Conservation (phyloP, 495 filamentous ascomycete genomes). For the Lineolata rhizophorae region DNA sequence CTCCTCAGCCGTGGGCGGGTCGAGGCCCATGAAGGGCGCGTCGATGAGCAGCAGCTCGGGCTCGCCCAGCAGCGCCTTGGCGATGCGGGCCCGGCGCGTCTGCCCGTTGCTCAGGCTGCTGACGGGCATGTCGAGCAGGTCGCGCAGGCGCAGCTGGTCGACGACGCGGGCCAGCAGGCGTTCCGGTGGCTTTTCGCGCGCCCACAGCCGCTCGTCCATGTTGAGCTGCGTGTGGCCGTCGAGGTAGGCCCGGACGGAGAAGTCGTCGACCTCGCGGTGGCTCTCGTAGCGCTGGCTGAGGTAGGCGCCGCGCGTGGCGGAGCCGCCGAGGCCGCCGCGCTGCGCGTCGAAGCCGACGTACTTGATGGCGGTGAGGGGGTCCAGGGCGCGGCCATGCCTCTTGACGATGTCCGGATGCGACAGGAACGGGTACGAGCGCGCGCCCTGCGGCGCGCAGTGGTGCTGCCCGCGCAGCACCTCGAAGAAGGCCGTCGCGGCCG, state of each 20-base stretch:
- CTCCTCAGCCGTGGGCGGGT: slow-evolving; percentile 50
- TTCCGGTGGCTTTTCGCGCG: slow-evolving; percentile 15
- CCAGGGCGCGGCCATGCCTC: slow-evolving; percentile 30
- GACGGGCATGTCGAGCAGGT: slow-evolving; percentile 55
- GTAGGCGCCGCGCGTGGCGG: slow-evolving; percentile 44
- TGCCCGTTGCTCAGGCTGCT: slow-evolving; percentile 86
- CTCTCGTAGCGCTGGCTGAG: slow-evolving; percentile 88
- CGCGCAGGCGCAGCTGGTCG: slow-evolving; percentile 36
- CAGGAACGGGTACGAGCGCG: slow-evolving; percentile 58
- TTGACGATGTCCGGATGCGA: slow-evolving; percentile 35
- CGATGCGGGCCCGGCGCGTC: slow-evolving; percentile 66
- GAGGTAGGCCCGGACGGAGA: slow-evolving; percentile 59
- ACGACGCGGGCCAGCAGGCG: slow-evolving; percentile 38
- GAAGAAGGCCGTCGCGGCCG: slow-evolving; percentile 55
- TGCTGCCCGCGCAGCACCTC: slow-evolving; percentile 52
- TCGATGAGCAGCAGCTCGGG: slow-evolving; percentile 75
- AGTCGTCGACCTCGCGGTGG: slow-evolving; percentile 64
- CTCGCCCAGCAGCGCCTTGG: slow-evolving; percentile 52
- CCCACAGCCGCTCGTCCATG: slow-evolving; percentile 15
- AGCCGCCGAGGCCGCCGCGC: slow-evolving; percentile 27
- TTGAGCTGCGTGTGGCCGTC: slow-evolving; percentile 60
- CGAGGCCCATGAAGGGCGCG: slow-evolving; percentile 93
- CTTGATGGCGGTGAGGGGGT: slow-evolving; percentile 42
- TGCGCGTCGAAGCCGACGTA: slow-evolving; percentile 57
- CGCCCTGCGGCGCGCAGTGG: slow-evolving; percentile 46